A percentile compares a stretch with the other conserved stretches of the same genome.
phyloP scores from a whole-genome alignment of 1,139 yeast genomes.

The Dujonia santamariae region DNA sequence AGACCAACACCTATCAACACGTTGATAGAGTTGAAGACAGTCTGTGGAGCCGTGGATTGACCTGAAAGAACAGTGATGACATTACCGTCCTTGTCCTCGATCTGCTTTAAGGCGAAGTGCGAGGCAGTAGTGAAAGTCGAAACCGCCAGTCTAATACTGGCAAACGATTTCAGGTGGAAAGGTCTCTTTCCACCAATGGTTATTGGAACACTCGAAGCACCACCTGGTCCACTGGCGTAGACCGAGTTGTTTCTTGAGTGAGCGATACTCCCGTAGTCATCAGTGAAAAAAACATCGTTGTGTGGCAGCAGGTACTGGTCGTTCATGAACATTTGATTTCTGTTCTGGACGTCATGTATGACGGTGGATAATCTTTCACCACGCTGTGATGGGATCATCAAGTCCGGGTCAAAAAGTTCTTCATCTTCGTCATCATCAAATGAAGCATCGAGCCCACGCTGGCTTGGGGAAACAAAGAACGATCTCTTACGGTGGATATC shows the following conservation, averaged over 20 bases:
- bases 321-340: slow-evolving; percentile 24
- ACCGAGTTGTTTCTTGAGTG: slow-evolving; percentile 31
- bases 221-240: slow-evolving; percentile 10
- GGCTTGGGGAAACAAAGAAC: slow-evolving; percentile 25
- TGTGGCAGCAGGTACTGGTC: slow-evolving; percentile 8
- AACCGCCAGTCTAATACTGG: slow-evolving; percentile 33
- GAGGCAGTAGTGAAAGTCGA: slow-evolving; percentile 46
- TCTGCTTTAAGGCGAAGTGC: slow-evolving; percentile 57
- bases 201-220: background rate
- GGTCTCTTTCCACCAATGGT: slow-evolving; percentile 13
- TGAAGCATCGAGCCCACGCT: slow-evolving; percentile 8
- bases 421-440: slow-evolving; percentile 29
- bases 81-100: slow-evolving; percentile 73
- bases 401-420: slow-evolving; percentile 67
- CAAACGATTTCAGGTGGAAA: slow-evolving; percentile 32
- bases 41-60: slow-evolving; percentile 62
- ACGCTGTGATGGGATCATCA: slow-evolving; percentile 61
- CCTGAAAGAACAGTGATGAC: slow-evolving; percentile 75
- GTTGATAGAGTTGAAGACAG: slow-evolving; percentile 46
- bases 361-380: slow-evolving; percentile 68
- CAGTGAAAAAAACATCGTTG: slow-evolving; percentile 41
- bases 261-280: slow-evolving; percentile 19
- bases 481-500: slow-evolving; percentile 43
- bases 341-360: slow-evolving; percentile 28
- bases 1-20: slow-evolving; percentile 49